A percentile compares a stretch with the other conserved stretches of the same genome.
These are phyloP conservation scores for Diutina siamensis DNA, from an alignment of 1,139 yeast species.

Conservation along the genomic window DNA sequence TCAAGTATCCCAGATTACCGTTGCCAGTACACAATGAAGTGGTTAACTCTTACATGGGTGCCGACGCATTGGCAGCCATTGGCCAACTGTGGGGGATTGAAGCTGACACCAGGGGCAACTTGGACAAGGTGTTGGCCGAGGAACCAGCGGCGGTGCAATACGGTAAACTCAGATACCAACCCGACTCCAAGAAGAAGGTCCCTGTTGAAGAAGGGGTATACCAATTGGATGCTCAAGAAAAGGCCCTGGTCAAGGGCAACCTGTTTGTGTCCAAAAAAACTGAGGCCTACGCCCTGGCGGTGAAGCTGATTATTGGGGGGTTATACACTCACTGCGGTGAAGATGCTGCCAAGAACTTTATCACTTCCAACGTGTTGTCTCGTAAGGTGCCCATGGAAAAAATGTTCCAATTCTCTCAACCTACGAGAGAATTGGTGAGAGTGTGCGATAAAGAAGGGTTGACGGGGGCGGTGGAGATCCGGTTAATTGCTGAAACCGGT, in stretches of 20 bases:
- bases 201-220: conserved; percentile 40
- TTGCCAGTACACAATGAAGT: conserved; percentile 64
- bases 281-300: conserved; percentile 44
- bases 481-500: conserved; percentile 89
- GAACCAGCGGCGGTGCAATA: conserved; percentile 54
- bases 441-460: conserved; percentile 73
- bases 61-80: conserved; percentile 47
- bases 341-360: conserved; percentile 48
- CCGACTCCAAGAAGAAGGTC: conserved; percentile 21
- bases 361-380: conserved; percentile 61
- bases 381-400: conserved; percentile 63
- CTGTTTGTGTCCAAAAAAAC: conserved; percentile 21
- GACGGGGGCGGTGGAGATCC: conserved; percentile 57
- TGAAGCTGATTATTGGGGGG: conserved; percentile 64
- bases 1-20: conserved; percentile 84
- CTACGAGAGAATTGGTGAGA: conserved; percentile 73
- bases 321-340: conserved; percentile 59
- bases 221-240: conserved; percentile 29
- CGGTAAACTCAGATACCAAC: conserved; percentile 50
- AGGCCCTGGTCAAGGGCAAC: conserved; percentile 8
- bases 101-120: conserved; percentile 49
- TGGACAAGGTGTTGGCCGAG: conserved; percentile 58
- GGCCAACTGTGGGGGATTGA: conserved; percentile 87
- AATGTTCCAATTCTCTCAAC: conserved; percentile 73
- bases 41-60: conserved; percentile 61